These are phyloP conservation scores for Ophiostoma sp. DNA, from an alignment of 2,329 filamentous ascomycete species.

Conservation along the genomic window DNA sequence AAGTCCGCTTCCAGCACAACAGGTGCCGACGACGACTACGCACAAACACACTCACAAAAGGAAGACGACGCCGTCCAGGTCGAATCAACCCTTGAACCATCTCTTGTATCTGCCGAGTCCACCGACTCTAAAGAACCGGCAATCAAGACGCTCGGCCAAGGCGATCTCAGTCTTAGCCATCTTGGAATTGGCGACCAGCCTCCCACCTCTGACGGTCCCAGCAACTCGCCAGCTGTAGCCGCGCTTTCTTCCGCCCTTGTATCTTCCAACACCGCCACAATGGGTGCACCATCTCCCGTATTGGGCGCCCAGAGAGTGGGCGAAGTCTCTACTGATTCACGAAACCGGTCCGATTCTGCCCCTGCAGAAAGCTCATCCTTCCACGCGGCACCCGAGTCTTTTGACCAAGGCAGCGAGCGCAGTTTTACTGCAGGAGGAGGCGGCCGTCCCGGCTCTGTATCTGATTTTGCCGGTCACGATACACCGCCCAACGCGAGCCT, in stretches of 20 bases:
- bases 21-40: not conserved
- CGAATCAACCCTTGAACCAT: conserved; percentile 35
- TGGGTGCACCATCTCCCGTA: conserved; percentile 27
- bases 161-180: conserved; percentile 83
- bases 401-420: conserved; percentile 21
- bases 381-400: conserved; percentile 11
- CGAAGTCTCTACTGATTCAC: conserved; percentile 36
- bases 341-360: conserved; percentile 54
- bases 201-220: not conserved
- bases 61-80: conserved; percentile 40
- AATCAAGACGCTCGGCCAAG: conserved; percentile 81
- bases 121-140: conserved; percentile 62
- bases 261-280: conserved; percentile 32
- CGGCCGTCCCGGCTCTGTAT: conserved; percentile 45
- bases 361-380: conserved; percentile 40
- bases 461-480: conserved; percentile 45
- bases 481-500: conserved; percentile 63
- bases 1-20: conserved; percentile 29
- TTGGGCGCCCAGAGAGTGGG: conserved; percentile 2
- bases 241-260: not conserved
- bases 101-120: conserved; percentile 36
- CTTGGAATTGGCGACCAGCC: conserved; percentile 64
- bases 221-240: conserved; percentile 3
- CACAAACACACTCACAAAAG: not conserved
- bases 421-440: not conserved